Evolutionary conservation across 169 alveolate species (phyloP), one percentile per base, ranked within the genome.

Genomic region (Cryptosporidium andersoni): DNA sequence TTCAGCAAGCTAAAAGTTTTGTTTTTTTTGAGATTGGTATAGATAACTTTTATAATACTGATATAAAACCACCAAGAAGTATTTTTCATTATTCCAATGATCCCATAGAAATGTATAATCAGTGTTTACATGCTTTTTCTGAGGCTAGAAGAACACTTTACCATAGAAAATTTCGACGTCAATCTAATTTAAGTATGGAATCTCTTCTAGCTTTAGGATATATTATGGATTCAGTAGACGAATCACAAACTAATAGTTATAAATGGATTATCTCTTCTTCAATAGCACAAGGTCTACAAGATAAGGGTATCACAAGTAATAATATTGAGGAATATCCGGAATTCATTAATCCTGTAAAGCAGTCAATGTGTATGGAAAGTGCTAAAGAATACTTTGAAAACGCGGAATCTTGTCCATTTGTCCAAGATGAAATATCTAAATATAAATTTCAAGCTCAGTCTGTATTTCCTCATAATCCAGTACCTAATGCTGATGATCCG

Each of bases 21-120:
- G 34, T 74, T 8, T 74, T 74, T 39, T 43, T 74, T 7, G 49
- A 74, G 40, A 74, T 74, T 34, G 85, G 85, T 9, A 60, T 74
- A n/a, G 62, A 56, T 7, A 62, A 63, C 2, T 74, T 74, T 74
- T 74, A 36, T 43, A 48, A 74, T 4, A 68, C 64, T 34, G 43
- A 58, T 25, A 63, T 40, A 6, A 51, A 74, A 2, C 85, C 85
- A 42, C 68, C 85, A 43, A 74, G 60, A 74, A 56, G 63, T 14
- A 74, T 74, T 42, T 74, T 74, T 36, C 45, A 55, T 25, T 74
- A 58, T 60, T 74, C 85, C 11, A 68, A 74, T 43, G 85, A 74
- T 60, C 85, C 85, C n/a, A 58, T 74, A 37, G 85, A 68, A n/a
- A 74, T 74, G 85, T 74, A 74, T 43, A 74, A 37, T 39, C 85